Percentiles rank a stretch among this genome's conserved stretches.
Evolutionary conservation across 768 basidiomycete genomes (phyloP).

Genomic region (Tylopilus plumbeoviolaceoides): DNA sequence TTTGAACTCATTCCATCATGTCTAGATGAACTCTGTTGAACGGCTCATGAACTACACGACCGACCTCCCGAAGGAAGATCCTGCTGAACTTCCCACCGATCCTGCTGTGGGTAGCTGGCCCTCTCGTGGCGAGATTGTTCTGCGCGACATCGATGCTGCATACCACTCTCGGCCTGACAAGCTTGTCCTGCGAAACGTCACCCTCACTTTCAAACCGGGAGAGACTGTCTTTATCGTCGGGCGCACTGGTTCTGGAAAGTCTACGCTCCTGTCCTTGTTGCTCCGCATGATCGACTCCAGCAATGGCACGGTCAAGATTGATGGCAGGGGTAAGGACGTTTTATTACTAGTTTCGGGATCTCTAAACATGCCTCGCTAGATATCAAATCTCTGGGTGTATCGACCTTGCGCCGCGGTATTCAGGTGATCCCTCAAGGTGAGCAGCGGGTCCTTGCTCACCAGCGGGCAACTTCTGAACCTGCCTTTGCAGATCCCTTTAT

Average conservation of each 20-base stretch:
- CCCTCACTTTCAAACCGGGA: conserved; percentile 59
- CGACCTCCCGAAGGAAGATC: conserved; percentile 22
- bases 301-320: conserved; percentile 72
- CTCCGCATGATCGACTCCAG: conserved; percentile 75
- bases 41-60: conserved; percentile 26
- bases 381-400: conserved; percentile 71
- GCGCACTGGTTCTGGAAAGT: conserved; percentile 74
- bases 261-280: conserved; percentile 59
- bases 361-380: conserved; percentile 61
- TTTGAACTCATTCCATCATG: background rate
- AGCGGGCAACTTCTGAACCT: background rate
- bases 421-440: conserved; percentile 30
- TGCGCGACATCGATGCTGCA: conserved; percentile 59
- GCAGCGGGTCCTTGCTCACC: background rate
- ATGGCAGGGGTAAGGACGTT: conserved; percentile 44
- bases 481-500: conserved; percentile 26
- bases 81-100: conserved; percentile 18
- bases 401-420: conserved; percentile 27
- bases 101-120: conserved; percentile 22
- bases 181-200: conserved; percentile 55
- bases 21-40: conserved; percentile 28
- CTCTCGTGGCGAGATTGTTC: conserved; percentile 56
- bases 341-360: conserved; percentile 56
- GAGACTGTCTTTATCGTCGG: conserved; percentile 81
- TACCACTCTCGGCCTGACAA: conserved; percentile 69